Evolutionary conservation across 805 yeast species (phyloP), one percentile per base, ranked within the genome.

Genomic region (Ogataea pini): DNA sequence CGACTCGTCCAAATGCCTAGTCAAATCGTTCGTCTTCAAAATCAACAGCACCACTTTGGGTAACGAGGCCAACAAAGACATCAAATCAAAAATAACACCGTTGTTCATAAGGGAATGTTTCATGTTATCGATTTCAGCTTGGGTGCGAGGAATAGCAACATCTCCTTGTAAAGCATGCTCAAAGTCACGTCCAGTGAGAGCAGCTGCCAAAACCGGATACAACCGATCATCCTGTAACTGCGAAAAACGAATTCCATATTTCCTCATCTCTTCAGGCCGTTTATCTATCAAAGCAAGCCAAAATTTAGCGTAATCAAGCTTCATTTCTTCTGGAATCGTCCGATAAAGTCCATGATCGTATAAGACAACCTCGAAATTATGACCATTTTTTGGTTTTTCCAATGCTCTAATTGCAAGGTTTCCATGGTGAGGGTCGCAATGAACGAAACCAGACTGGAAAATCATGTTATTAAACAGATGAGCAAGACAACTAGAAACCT

Each of bases 341-440:
- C 99, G 76, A 65, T 94, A 94, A 16, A 94, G 73, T 0, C 99
- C 99, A 66, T 94, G 99, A 68, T 94, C 99, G 64, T 89, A 95
- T 16, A 94, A 73, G 6, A 94, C 74, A 44, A 94, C 88, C 66
- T 94, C 99, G 64, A 94, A 94, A 63, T 92, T 91, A 62, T 85
- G 89, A 2, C 69, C 68, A 32, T 62, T 52, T 31, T 58, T 8
- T 4, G 37, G 37, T 4, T 52, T 45, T 14, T 59, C 58, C 6
- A 75, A 67, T 28, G 75, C 69, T 47, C 90, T 72, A 18, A 94
- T 89, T 0, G 98, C 97, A 50, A 94, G 72, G 61, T 94, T 94
- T 0, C 99, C 99, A 9, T 96, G 96, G 65, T 94, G 99, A 1
- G 99, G 99, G 65, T 94, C 99, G 70, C 99, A 94, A 65, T 94